Conservation (phyloP, 306 rosid species). For the Prunus salicina region DNA sequence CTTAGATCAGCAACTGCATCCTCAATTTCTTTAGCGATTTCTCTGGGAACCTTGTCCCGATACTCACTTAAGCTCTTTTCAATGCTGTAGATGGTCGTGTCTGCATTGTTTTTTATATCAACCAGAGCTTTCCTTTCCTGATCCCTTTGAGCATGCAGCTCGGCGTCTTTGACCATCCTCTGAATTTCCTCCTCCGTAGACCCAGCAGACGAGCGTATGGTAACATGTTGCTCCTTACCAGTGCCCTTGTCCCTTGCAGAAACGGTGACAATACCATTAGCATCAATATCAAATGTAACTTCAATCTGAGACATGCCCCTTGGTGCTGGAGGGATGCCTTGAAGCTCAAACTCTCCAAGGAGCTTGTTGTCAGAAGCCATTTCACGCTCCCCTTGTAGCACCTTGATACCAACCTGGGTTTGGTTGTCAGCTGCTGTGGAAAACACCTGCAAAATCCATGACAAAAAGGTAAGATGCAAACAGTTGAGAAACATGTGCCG, state of each 20-base stretch:
- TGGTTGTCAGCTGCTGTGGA: constrained; percentile 93
- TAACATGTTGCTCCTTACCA: constrained; percentile 85
- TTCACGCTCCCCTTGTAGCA: constrained; percentile 89
- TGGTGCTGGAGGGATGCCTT: constrained; percentile 84
- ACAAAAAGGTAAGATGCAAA: neutral
- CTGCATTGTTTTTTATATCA: constrained; percentile 77
- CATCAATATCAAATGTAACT: constrained; percentile 90
- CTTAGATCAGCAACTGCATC: constrained; percentile 74
- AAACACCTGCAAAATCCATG: constrained; percentile 48
- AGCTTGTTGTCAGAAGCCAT: constrained; percentile 88
- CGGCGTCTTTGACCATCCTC: constrained; percentile 85
- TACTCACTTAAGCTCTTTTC: constrained; percentile 86
- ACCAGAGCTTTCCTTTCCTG: constrained; percentile 76
- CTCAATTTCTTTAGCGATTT: constrained; percentile 76
- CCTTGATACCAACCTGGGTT: constrained; percentile 87
- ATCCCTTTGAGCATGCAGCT: constrained; percentile 79
- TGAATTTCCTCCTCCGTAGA: constrained; percentile 78
- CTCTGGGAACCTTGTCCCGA: constrained; percentile 74
- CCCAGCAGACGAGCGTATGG: constrained; percentile 80
- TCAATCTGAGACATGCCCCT: constrained; percentile 91
- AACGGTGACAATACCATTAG: constrained; percentile 88
- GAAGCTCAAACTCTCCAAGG: constrained; percentile 83
- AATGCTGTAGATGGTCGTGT: constrained; percentile 73
- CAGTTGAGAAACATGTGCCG: neutral
- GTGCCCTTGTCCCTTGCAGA: constrained; percentile 94